These are phyloP conservation scores for Pythium graminicola DNA, from an alignment of 352 stramenopile genomes.

Conservation along the genomic window DNA sequence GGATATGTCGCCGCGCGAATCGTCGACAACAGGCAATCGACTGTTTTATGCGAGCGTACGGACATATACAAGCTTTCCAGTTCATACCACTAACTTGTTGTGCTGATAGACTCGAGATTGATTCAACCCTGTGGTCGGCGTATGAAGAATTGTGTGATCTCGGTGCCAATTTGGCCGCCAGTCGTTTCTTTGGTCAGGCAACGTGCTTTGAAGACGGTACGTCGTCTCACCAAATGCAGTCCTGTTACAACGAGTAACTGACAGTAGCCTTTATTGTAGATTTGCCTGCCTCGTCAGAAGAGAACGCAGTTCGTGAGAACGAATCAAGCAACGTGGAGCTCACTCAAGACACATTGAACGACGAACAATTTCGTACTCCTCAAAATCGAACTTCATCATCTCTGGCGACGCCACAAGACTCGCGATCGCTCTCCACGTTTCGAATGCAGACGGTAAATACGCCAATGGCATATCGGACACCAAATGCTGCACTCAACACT, in stretches of 20 bases:
- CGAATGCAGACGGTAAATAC: background rate
- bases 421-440: background rate
- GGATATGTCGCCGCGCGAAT: slow-evolving; percentile 86
- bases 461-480: slow-evolving; percentile 10
- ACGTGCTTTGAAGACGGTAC: slow-evolving; percentile 28
- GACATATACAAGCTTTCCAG: background rate
- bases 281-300: background rate
- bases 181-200: slow-evolving; percentile 50
- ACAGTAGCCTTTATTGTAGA: no score
- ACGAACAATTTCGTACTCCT: slow-evolving; percentile 16
- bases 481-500: slow-evolving; percentile 9
- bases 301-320: slow-evolving; percentile 1
- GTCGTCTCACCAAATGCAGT: no score
- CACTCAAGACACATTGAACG: background rate
- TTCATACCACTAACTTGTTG: background rate
- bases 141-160: slow-evolving; percentile 93
- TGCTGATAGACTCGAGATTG: slow-evolving; percentile 74
- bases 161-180: slow-evolving; percentile 62
- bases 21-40: slow-evolving; percentile 85
- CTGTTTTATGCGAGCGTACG: slow-evolving; percentile 86
- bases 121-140: slow-evolving; percentile 89
- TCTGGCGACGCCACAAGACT: slow-evolving; percentile 9
- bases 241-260: no score
- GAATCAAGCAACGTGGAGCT: background rate
- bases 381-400: slow-evolving; percentile 1